Conservation (phyloP, 805 yeast species). For the Candida orba region DNA sequence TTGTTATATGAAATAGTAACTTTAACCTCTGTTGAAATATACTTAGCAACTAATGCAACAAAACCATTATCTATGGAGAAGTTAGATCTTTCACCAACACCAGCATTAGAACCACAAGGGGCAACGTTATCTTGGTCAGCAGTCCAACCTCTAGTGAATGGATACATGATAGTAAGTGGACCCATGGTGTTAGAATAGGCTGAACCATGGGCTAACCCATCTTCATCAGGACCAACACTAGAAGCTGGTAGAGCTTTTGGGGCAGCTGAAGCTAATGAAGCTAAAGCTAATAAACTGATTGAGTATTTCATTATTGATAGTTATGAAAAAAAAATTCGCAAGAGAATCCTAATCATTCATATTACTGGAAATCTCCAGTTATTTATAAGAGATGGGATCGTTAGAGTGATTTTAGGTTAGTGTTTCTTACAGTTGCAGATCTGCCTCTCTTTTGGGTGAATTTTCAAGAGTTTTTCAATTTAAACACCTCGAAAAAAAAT, state of each 20-base stretch:
- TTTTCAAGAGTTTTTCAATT: too few species aligned
- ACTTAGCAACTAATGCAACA: constrained; percentile 38
- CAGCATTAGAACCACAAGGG: constrained; percentile 39
- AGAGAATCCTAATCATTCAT: too few species aligned
- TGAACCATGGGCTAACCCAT: constrained; percentile 21
- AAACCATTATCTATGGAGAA: constrained; percentile 43
- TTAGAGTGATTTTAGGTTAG: too few species aligned
- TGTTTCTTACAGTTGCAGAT: too few species aligned
- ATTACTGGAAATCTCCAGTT: too few species aligned
- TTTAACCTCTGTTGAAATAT: constrained; percentile 31
- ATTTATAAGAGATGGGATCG: too few species aligned
- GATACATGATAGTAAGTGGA: constrained; percentile 30
- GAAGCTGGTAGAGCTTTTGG: constrained; percentile 18
- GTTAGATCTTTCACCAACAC: constrained; percentile 31
- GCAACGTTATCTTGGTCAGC: constrained; percentile 38
- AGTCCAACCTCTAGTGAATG: constrained; percentile 38
- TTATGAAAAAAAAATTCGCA: too few species aligned
- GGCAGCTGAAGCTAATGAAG: constrained; percentile 14
- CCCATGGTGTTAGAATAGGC: constrained; percentile 22
- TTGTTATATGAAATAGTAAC: constrained; percentile 33
- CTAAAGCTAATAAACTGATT: constrained; percentile 11
- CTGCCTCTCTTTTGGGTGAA: too few species aligned
- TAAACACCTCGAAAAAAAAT: too few species aligned
- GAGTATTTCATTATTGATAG: constrained; percentile 7
- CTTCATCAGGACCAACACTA: constrained; percentile 3